Percentiles rank a stretch among this genome's conserved stretches.
Conservation (phyloP, 2,329 filamentous ascomycete genomes). For the Stagonosporopsis chrysanthemi region DNA sequence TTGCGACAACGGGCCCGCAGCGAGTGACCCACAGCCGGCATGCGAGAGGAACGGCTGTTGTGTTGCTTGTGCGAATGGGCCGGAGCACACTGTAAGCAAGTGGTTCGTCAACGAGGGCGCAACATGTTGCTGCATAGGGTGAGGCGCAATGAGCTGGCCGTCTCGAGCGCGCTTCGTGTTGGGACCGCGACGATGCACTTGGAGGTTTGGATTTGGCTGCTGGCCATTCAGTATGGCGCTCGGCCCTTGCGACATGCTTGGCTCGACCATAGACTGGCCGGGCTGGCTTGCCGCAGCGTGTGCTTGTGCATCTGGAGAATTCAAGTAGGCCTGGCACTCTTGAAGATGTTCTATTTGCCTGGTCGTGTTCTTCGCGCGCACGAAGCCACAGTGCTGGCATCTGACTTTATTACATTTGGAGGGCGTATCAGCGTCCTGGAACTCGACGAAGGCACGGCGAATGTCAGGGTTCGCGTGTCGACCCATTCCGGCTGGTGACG, state of each 20-base stretch:
- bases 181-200: constrained; percentile 54
- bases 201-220: constrained; percentile 58
- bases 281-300: constrained; percentile 34
- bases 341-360: constrained; percentile 60
- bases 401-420: constrained; percentile 59
- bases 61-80: constrained; percentile 64
- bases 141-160: constrained; percentile 46
- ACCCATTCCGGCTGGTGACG: constrained; percentile 29
- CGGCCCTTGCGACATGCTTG: constrained; percentile 28
- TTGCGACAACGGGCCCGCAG: constrained; percentile 63
- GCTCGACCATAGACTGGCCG: constrained; percentile 27
- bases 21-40: constrained; percentile 68
- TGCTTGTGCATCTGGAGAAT: constrained; percentile 54
- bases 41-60: constrained; percentile 71
- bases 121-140: constrained; percentile 28
- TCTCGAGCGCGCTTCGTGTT: constrained; percentile 51
- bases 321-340: constrained; percentile 54
- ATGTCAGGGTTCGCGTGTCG: constrained; percentile 54
- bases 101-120: constrained; percentile 63
- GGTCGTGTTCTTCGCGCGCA: constrained; percentile 60
- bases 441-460: constrained; percentile 47
- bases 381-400: constrained; percentile 58
- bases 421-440: constrained; percentile 52
- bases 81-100: constrained; percentile 60
- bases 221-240: constrained; percentile 55